Conservation (phyloP, 1,139 yeast species). For the Meyerozyma elateridarum region DNA sequence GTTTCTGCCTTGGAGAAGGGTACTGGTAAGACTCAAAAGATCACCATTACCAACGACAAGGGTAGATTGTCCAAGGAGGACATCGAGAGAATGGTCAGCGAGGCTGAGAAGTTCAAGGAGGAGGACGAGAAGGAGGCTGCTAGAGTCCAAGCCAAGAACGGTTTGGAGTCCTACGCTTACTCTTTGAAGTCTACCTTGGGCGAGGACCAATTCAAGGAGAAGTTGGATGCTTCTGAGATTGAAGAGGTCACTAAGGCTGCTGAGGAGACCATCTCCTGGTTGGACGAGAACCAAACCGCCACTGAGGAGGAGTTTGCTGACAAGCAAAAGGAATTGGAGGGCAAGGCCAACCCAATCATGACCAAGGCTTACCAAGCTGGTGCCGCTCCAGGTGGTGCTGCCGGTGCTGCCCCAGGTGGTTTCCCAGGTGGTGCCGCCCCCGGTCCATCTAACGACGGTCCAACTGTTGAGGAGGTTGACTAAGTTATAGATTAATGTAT, state of each 20-base stretch:
- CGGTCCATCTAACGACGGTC: slow-evolving; percentile 62
- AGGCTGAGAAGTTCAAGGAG: slow-evolving; percentile 48
- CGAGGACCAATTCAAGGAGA: slow-evolving; percentile 78
- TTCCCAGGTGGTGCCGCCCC: slow-evolving; percentile 63
- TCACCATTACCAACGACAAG: slow-evolving; percentile 47
- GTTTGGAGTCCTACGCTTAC: slow-evolving; percentile 88
- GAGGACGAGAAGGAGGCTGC: slow-evolving; percentile 46
- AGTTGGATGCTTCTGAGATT: slow-evolving; percentile 77
- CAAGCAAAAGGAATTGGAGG: slow-evolving; percentile 92
- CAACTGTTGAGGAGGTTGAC: slow-evolving; percentile 94
- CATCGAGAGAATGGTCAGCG: slow-evolving; percentile 47
- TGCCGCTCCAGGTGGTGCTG: slow-evolving; percentile 49
- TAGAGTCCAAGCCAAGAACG: slow-evolving; percentile 66
- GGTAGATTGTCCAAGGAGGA: slow-evolving; percentile 51
- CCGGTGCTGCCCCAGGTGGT: slow-evolving; percentile 65
- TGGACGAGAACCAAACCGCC: slow-evolving; percentile 84
- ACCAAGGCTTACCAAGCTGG: slow-evolving; percentile 83
- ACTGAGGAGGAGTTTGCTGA: slow-evolving; percentile 82
- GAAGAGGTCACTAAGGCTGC: slow-evolving; percentile 77
- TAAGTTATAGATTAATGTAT: slow-evolving; percentile 27
- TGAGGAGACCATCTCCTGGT: slow-evolving; percentile 82
- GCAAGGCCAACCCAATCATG: slow-evolving; percentile 91
- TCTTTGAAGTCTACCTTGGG: slow-evolving; percentile 78
- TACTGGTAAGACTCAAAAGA: slow-evolving; percentile 65
- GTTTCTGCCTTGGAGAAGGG: slow-evolving; percentile 95